These are phyloP conservation scores for Dactylellina leptospora DNA, from an alignment of 2,329 filamentous ascomycete species.

Conservation along the genomic window DNA sequence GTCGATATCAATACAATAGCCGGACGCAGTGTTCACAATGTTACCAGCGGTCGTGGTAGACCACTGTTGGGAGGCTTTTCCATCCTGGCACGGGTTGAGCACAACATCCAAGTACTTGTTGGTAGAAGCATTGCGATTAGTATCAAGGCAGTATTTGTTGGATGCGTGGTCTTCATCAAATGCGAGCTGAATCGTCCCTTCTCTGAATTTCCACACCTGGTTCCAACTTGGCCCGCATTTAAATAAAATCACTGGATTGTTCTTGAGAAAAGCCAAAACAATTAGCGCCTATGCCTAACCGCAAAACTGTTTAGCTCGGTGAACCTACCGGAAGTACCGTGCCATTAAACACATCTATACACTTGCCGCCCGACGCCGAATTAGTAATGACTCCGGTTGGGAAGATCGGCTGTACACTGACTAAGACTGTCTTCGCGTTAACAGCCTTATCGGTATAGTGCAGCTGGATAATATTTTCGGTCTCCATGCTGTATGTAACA, in stretches of 20 bases:
- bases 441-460: constrained; percentile 41
- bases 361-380: constrained; percentile 33
- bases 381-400: constrained; percentile 44
- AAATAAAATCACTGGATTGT: constrained; percentile 42
- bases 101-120: constrained; percentile 27
- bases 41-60: constrained; percentile 30
- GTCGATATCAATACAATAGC: constrained; percentile 44
- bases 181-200: constrained; percentile 43
- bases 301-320: not conserved
- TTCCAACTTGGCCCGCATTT: constrained; percentile 49
- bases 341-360: constrained; percentile 41
- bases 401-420: constrained; percentile 36
- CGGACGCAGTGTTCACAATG: constrained; percentile 25
- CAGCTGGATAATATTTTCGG: constrained; percentile 42
- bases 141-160: constrained; percentile 44
- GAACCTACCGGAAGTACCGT: constrained; percentile 38
- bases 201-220: constrained; percentile 51
- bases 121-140: constrained; percentile 5
- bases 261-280: not conserved
- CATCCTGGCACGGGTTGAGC: constrained; percentile 29
- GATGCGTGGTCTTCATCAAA: constrained; percentile 34
- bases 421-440: constrained; percentile 20
- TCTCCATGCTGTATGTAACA: constrained; percentile 37
- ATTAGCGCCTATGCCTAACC: not conserved
- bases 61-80: constrained; percentile 42